A percentile compares a stretch with the other conserved stretches of the same genome.
phyloP scores from a whole-genome alignment of 192 early-diverging fungal genomes.

The Dimargaris cristalligena region DNA sequence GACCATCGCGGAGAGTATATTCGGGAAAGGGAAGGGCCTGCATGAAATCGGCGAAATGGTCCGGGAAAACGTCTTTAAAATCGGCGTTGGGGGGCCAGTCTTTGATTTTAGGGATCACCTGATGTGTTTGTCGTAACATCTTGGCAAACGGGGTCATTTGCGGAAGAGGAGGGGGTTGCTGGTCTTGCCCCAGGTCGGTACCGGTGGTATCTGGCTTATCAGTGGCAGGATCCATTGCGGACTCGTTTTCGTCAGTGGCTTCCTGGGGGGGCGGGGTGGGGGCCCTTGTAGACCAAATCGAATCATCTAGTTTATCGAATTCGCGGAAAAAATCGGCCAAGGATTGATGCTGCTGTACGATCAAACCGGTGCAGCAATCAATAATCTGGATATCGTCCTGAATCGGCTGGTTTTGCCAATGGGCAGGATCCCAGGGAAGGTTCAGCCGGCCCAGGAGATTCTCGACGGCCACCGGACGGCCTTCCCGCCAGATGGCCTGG shows the following conservation, averaged over 20 bases:
- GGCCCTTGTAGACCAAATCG: constrained; percentile 11
- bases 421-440: constrained; percentile 19
- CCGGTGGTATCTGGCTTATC: background rate
- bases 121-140: background rate
- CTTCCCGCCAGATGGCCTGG: constrained; percentile 8
- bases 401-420: constrained; percentile 23
- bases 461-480: constrained; percentile 4
- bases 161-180: background rate
- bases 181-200: constrained; percentile 16
- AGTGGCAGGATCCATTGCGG: background rate
- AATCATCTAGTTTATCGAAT: constrained; percentile 24
- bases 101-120: constrained; percentile 29
- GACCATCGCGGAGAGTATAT: constrained; percentile 34
- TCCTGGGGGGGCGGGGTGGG: background rate
- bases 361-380: constrained; percentile 24
- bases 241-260: constrained; percentile 1
- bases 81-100: constrained; percentile 50
- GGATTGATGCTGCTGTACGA: constrained; percentile 13
- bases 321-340: constrained; percentile 31
- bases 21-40: constrained; percentile 32
- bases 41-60: constrained; percentile 37
- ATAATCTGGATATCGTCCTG: constrained; percentile 28
- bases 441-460: constrained; percentile 3
- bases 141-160: background rate
- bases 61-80: constrained; percentile 33